Conservation (phyloP, 2,329 filamentous ascomycete genomes). For the Phaeosphaeria sp. region DNA sequence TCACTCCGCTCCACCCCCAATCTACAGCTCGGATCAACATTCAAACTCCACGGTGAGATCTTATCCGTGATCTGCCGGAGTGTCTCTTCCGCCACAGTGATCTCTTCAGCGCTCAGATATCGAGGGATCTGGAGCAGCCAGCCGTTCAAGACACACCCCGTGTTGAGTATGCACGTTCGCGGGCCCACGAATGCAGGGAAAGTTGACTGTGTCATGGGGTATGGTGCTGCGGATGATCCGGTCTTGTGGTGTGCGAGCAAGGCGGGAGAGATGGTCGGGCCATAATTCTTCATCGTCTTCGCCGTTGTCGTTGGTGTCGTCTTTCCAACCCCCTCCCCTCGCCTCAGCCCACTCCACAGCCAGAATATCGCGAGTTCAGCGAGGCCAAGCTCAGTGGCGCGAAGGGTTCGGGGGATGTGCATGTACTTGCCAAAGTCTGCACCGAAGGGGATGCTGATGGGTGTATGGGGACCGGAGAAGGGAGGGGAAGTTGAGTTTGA, state of each 20-base stretch:
- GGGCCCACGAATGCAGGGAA: constrained; percentile 3
- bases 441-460: constrained; percentile 1
- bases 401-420: not conserved
- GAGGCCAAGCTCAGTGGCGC: not conserved
- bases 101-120: constrained; percentile 1
- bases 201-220: not conserved
- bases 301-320: too few relatives aligned
- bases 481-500: not conserved
- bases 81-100: not conserved
- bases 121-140: constrained; percentile 5
- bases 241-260: not conserved
- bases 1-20: not conserved
- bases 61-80: not conserved
- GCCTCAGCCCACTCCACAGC: not conserved
- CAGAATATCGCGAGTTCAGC: constrained; percentile 1
- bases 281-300: too few relatives aligned
- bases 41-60: not conserved
- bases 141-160: not conserved
- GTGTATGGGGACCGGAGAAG: constrained; percentile 3
- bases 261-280: not conserved
- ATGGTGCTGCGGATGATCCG: not conserved
- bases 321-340: not conserved
- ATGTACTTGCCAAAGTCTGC: constrained; percentile 4
- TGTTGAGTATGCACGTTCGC: constrained; percentile 2
- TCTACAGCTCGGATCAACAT: not conserved